These are phyloP conservation scores for Phaeodactylum tricornutum DNA, from an alignment of 108 stramenopile species.

Conservation along the genomic window DNA sequence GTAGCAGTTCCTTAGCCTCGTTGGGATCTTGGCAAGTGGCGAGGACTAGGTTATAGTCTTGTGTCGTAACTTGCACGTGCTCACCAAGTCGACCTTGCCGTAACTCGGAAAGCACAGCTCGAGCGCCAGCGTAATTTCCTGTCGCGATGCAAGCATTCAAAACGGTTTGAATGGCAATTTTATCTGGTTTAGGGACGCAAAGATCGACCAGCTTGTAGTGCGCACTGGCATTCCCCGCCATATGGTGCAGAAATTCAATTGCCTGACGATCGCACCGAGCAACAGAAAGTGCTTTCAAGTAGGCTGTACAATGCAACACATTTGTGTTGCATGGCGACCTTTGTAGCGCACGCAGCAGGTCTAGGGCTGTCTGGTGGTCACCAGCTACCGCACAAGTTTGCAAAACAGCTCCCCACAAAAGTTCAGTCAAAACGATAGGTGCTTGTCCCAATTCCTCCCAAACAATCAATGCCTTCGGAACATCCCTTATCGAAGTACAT, in stretches of 20 bases:
- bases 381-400: conserved; percentile 25
- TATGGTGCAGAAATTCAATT: conserved; percentile 7
- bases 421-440: conserved; percentile 2
- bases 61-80: conserved; percentile 21
- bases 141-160: neutral
- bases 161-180: conserved; percentile 3
- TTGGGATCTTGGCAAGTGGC: conserved; percentile 25
- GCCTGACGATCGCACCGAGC: neutral
- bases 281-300: conserved; percentile 7
- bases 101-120: neutral
- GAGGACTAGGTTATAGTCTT: conserved; percentile 43
- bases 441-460: conserved; percentile 24
- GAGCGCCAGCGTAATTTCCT: neutral
- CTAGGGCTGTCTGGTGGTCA: conserved; percentile 18
- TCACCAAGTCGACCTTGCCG: neutral
- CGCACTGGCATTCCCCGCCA: too few species aligned
- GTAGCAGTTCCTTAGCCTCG: conserved; percentile 18
- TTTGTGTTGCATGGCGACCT: too few species aligned
- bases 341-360: conserved; percentile 27
- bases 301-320: conserved; percentile 4
- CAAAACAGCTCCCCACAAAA: conserved; percentile 23
- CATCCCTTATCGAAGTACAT: conserved; percentile 28
- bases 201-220: too few species aligned
- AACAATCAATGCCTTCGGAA: conserved; percentile 30
- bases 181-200: too few species aligned